Evolutionary conservation across 2,329 filamentous ascomycete genomes (phyloP).

Genomic region (Colletotrichum ledebouriae): DNA sequence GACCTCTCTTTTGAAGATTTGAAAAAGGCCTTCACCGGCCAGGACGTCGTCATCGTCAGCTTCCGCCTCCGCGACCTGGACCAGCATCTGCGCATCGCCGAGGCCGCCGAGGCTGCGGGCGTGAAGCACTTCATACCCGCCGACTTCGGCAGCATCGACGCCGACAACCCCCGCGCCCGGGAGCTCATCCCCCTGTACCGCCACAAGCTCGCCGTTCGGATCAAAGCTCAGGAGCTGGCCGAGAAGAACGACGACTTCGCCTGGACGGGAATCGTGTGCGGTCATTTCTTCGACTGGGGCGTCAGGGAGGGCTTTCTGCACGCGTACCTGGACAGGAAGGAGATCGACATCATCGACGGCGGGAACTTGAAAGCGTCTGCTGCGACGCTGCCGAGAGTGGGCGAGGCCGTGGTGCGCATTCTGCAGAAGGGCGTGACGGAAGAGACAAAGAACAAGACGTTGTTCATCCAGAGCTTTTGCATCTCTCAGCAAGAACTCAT

Average conservation of each 20-base stretch:
- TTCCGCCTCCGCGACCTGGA: constrained; percentile 50
- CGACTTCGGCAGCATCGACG: constrained; percentile 58
- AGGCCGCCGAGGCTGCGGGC: constrained; percentile 53
- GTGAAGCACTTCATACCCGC: constrained; percentile 56
- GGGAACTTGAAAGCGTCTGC: constrained; percentile 51
- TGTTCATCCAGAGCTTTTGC: constrained; percentile 58
- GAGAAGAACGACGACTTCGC: constrained; percentile 47
- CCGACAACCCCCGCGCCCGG: constrained; percentile 50
- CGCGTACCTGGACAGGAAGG: constrained; percentile 48
- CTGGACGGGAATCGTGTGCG: constrained; percentile 55
- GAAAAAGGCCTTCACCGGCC: constrained; percentile 48
- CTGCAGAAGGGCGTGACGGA: constrained; percentile 46
- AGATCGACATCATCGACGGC: constrained; percentile 52
- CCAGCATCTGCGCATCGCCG: constrained; percentile 53
- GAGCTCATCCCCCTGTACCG: constrained; percentile 54
- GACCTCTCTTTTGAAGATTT: constrained; percentile 50
- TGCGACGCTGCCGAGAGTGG: constrained; percentile 52
- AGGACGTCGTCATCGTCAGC: constrained; percentile 54
- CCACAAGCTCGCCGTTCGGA: constrained; percentile 52
- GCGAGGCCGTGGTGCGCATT: constrained; percentile 51
- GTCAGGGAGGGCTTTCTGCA: constrained; percentile 53
- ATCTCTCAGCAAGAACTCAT: constrained; percentile 54
- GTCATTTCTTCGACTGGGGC: constrained; percentile 60
- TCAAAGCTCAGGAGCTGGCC: constrained; percentile 48
- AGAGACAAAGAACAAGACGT: constrained; percentile 50